Evolutionary conservation across 164 flowering plant genomes (phyloP), one percentile per base, ranked within the genome.

Genomic region (Liquidambar formosana): DNA sequence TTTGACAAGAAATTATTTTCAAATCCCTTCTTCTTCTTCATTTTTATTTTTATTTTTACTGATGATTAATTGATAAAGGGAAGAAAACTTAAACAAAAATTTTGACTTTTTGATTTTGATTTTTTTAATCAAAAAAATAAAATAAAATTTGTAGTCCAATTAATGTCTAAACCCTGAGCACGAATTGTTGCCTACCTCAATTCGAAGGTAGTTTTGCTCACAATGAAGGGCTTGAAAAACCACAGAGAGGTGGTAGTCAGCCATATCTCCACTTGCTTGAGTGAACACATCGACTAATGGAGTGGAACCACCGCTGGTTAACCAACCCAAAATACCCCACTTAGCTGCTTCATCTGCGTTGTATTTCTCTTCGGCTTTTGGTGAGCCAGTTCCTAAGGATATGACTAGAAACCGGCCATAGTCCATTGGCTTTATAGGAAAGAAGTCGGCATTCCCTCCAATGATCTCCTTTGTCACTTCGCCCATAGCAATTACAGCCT

Each of bases 201-300:
- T 57, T 13, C 62, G 61, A 28, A 67, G 63, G 49, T 57, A 57
- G 44, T 57, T 64, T 33, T 57, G 10, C 47, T 47, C 28, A 2
- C 57, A 46, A 13, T 71, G 15, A 21, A 64, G 64, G 41, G 74
- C 64, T 49, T 69, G 59, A 51, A 69, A 69, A 22, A 61, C 49
- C 14, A 26, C 61, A 16, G 16, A 6, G 13, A 43, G 53, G 41
- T 60, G 57, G 21, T 52, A 68, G 54, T 73, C 85, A 23, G 75
- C 79, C 81, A 82, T 73, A 57, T 82, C 85, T 22, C 57, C 76
- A 33, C 80, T 78, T 26, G 80, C 76, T 69, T 80, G 82, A 25
- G 58, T 66, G 48, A 80, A 83, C 11, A 71, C 68, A 66, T 78
- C 79, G 18, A 78, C 57, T 33, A 84, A 63, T 57, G 87, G 87